A percentile compares a stretch with the other conserved stretches of the same genome.
phyloP scores from a whole-genome alignment of 306 rosid genomes.

The Hippophae tibetana region DNA sequence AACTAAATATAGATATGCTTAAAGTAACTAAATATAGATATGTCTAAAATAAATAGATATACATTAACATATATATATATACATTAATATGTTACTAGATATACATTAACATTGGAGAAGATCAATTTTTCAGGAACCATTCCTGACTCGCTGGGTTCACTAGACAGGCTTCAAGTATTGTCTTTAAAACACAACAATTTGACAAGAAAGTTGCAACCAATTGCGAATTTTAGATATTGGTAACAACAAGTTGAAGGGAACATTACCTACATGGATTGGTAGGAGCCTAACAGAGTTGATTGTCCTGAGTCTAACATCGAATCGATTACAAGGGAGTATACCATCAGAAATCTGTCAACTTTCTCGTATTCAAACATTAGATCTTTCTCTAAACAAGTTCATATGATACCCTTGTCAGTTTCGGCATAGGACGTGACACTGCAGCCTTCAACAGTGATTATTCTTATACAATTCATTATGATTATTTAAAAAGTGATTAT shows the following conservation, averaged over 20 bases:
- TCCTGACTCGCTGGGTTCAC: not conserved
- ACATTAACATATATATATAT: too few species aligned
- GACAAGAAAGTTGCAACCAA: not conserved
- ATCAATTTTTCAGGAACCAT: not conserved
- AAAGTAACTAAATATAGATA: too few species aligned
- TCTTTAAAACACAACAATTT: not conserved
- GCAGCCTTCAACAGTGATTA: not conserved
- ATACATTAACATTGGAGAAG: too few species aligned
- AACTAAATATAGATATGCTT: too few species aligned
- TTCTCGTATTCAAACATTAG: slow-evolving; percentile 6
- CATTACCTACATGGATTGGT: slow-evolving; percentile 5
- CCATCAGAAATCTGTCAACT: not conserved
- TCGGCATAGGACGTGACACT: too few species aligned
- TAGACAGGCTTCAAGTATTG: not conserved
- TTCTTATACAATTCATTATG: too few species aligned
- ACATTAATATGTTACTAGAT: too few species aligned
- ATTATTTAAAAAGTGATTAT: not conserved
- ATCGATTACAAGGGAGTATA: not conserved
- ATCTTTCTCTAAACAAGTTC: not conserved
- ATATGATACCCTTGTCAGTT: too few species aligned
- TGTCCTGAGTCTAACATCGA: not conserved
- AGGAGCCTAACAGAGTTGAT: not conserved
- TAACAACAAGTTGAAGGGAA: not conserved
- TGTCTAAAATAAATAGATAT: too few species aligned
- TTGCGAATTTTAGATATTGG: not conserved